Evolutionary conservation across 2,329 filamentous ascomycete genomes (phyloP), one percentile per base, ranked within the genome.

Genomic region (Zasmidium angulare): DNA sequence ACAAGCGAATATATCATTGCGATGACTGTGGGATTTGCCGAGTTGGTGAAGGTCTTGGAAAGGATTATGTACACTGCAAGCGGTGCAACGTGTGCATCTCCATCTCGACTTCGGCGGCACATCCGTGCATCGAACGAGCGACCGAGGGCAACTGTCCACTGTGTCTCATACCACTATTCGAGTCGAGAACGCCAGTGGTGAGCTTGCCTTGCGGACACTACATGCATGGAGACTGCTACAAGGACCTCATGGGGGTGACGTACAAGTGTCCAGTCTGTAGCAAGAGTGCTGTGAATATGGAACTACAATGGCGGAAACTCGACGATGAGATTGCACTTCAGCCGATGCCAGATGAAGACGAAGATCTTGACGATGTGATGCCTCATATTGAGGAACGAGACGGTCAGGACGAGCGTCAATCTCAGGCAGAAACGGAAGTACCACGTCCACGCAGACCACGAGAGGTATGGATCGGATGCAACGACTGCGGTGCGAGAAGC

Each of bases 21-120:
- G 85, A 87, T 70, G 95, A 98, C 70, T 99, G 95, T 75, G 95
- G 95, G 3, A 96, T 99, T 62, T 99, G 95, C 73, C 85, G 95
- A 59, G 88, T 93, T 58, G 95, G 95, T 1, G 86, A 91, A 73
- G 95, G 95, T 1, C 79, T 99, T 26, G 93, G 95, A 2, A 98
- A 96, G 72, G 95, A 99, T 73, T 99, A 96, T 73, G 93, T 96
- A 71, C 95, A 99, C 76, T 99, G 95, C 89, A 96, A 96, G 88
- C 93, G 87, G 68, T 99, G 95, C 76, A 91, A 91, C 68, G 92
- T 96, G 23, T 99, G 95, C 77, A 95, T 98, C 70, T 89, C 91
- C 7, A 96, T 97, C 66, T 87, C 89, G 2, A 91, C 92, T 59
- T 88, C 91, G 69, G 86, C 84, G 46, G 89, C 89, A 6, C 95